Conservation (phyloP, 2,329 filamentous ascomycete species). For the Eurotiales sp. region DNA sequence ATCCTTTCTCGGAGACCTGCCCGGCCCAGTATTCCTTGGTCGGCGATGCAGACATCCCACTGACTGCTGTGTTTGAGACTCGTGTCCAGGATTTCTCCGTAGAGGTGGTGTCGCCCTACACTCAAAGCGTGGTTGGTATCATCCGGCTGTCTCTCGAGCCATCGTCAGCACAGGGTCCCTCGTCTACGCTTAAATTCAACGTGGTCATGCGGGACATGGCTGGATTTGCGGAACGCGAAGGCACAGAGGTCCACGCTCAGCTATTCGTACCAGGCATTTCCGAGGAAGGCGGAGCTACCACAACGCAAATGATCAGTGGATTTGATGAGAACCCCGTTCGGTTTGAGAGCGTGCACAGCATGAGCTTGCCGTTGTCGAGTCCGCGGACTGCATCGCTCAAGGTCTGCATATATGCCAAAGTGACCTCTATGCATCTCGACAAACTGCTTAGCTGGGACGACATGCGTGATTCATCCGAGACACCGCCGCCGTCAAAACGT, state of each 20-base stretch:
- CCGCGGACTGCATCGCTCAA: conserved; percentile 71
- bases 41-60: conserved; percentile 86
- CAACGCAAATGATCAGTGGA: conserved; percentile 87
- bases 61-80: conserved; percentile 90
- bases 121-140: conserved; percentile 83
- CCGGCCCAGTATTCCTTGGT: conserved; percentile 91
- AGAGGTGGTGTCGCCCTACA: conserved; percentile 89
- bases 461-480: conserved; percentile 72
- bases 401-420: conserved; percentile 86
- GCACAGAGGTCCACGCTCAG: conserved; percentile 91
- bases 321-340: conserved; percentile 91
- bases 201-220: conserved; percentile 96
- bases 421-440: conserved; percentile 90
- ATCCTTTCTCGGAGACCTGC: conserved; percentile 86
- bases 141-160: conserved; percentile 88
- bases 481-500: conserved; percentile 52
- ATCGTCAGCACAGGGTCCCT: conserved; percentile 85
- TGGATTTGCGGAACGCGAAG: conserved; percentile 92
- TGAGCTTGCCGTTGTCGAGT: conserved; percentile 82
- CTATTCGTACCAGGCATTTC: conserved; percentile 91
- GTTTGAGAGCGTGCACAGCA: conserved; percentile 97
- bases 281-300: conserved; percentile 86
- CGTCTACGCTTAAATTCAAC: conserved; percentile 93
- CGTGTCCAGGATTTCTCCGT: conserved; percentile 90
- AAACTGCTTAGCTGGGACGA: conserved; percentile 98